phyloP scores from a whole-genome alignment of 441 rosid species.

The Jatropha podagrica region DNA sequence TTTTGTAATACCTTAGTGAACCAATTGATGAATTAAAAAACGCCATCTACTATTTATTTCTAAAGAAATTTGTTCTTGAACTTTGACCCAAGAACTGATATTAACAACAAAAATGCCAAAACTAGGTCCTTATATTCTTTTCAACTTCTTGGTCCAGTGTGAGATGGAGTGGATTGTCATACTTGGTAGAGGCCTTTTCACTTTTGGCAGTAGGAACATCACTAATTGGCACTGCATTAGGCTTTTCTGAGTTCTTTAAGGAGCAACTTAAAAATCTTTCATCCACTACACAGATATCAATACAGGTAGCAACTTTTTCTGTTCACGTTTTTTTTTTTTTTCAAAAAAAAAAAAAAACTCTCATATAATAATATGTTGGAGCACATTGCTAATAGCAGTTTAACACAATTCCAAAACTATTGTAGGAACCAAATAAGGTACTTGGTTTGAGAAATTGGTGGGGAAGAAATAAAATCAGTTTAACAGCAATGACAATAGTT shows the following conservation, averaged over 20 bases:
- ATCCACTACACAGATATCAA: slow-evolving; percentile 5
- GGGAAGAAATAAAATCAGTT: slow-evolving; percentile 40
- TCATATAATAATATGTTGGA: neutral
- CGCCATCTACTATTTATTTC: no score
- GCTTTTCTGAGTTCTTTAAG: slow-evolving; percentile 66
- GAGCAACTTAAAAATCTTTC: slow-evolving; percentile 44
- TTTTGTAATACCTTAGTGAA: no score
- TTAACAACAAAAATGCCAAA: no score
- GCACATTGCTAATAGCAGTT: neutral
- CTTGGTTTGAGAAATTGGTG: slow-evolving; percentile 32
- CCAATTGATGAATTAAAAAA: no score
- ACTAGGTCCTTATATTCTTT: no score
- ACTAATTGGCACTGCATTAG: slow-evolving; percentile 50
- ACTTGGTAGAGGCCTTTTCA: slow-evolving; percentile 62
- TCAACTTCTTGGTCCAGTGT: slow-evolving; percentile 27
- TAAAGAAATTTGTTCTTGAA: no score
- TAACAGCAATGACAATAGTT: slow-evolving; percentile 47
- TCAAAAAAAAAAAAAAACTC: no score
- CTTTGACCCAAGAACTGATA: no score
- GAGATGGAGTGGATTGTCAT: slow-evolving; percentile 48
- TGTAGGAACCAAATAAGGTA: slow-evolving; percentile 23
- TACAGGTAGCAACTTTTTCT: slow-evolving; percentile 17
- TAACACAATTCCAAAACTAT: neutral
- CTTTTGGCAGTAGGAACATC: slow-evolving; percentile 63
- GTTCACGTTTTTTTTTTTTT: neutral